These are phyloP conservation scores for Tausonia pullulans DNA, from an alignment of 1,284 basidiomycete species.

Conservation along the genomic window DNA sequence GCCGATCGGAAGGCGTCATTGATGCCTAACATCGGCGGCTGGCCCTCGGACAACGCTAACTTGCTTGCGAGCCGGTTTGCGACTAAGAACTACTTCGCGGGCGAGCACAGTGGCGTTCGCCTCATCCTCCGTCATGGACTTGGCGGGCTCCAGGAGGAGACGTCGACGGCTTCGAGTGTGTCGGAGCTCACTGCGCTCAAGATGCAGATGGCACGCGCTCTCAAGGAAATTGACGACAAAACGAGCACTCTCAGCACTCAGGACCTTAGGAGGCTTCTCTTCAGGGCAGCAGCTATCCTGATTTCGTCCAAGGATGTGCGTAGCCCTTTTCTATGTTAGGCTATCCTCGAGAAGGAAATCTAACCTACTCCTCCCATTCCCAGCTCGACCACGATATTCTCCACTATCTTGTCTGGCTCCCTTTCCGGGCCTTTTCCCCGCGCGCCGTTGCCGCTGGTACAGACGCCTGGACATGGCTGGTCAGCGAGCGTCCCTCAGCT, in stretches of 20 bases:
- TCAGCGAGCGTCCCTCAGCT: conserved; percentile 68
- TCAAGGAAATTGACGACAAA: conserved; percentile 58
- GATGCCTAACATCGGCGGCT: conserved; percentile 35
- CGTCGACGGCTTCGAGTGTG: conserved; percentile 47
- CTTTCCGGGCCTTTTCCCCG: conserved; percentile 81
- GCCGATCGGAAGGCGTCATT: conserved; percentile 58
- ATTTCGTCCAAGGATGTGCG: conserved; percentile 57
- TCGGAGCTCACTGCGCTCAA: conserved; percentile 56
- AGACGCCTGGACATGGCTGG: conserved; percentile 95
- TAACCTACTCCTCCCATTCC: background rate
- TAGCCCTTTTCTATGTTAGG: background rate
- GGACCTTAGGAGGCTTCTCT: conserved; percentile 73
- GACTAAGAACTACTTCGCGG: conserved; percentile 72
- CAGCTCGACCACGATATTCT: conserved; percentile 78
- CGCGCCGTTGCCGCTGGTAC: conserved; percentile 74
- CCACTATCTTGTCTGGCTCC: conserved; percentile 76
- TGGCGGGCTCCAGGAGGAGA: conserved; percentile 50
- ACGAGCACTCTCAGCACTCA: conserved; percentile 58
- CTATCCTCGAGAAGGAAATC: background rate
- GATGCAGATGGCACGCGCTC: conserved; percentile 54
- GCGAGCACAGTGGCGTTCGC: conserved; percentile 71
- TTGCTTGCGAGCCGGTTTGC: conserved; percentile 66
- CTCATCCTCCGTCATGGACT: conserved; percentile 43
- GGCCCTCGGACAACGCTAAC: conserved; percentile 59
- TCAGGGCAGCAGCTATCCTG: conserved; percentile 72